Base-by-base conservation (phyloP, 805 yeast genomes). In the Teunomyces lycoperdinae region DNA sequence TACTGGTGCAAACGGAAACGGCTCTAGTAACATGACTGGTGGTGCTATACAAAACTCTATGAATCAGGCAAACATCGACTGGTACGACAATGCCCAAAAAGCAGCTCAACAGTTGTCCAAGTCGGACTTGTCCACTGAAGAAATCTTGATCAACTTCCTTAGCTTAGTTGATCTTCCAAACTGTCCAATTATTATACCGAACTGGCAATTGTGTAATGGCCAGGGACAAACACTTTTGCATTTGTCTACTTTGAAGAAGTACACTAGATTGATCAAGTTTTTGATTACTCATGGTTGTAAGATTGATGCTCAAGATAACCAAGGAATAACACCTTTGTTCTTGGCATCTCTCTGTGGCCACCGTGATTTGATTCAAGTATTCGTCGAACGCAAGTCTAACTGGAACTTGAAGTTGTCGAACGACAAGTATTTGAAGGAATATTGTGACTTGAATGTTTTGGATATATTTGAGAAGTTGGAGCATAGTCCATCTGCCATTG, bases 201-300 rank as follows among this genome's bases (percentile, higher is more conserved):
- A 89, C 60, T 80, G 94, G 83, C 89, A 89, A 26, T 74, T 90
- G 54, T 82, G 90, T 57, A 94, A 91, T 50, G 53, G 68, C 27
- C 88, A 88, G 60, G 96, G 97, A 11, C 97, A 94, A 63, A 84
- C 95, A 0, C 74, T 94, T 74, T 70, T 94, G 44, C 99, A 94
- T 66, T 74, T 94, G 51, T 90, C 98, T 1, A 78, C 90, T 9
- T 63, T 87, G 49, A 83, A 85, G 60, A 92, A 92, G 16, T 87
- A 88, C 58, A 64, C 70, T 36, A 74, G 77, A 30, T 73, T 94
- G 46, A 79, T 81, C 13, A 69, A 78, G 20, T 83, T 83, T 26
- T 74, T 94, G 58, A 70, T 91, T 3, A 81, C 80, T 69, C 89
- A 50, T 57, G 85, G 84, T 1, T 79, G 83, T 61, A 79, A 85